Base-by-base conservation (phyloP, 495 filamentous ascomycete species). In the Talaromyces wortmannii region DNA sequence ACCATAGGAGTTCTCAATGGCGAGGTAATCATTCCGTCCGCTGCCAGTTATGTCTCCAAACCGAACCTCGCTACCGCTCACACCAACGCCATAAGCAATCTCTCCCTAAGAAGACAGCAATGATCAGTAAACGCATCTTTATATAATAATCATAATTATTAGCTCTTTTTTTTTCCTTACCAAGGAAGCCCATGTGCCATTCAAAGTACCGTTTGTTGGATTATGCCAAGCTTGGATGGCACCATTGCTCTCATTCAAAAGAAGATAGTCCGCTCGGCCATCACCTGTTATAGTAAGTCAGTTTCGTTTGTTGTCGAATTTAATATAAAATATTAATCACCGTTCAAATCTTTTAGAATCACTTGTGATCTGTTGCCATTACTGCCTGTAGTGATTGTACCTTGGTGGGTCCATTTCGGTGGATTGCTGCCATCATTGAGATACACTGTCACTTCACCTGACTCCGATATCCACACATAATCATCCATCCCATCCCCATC, bases 401-500 rank as follows among this genome's bases (percentile, higher is more conserved):
- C 45, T 48, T 48, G 2, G 2, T 8, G 17, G 15, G 2, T 48
- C 50, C 23, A 47, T 43, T 32, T 36, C 48, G 23, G 23, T 23
- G 23, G 6, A 30, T 47, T 36, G 42, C 45, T 10, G 15, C 12
- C 56, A 10, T 55, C 17, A 32, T 59, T 61, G 40, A 61, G 48
- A 32, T 45, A 31, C 7, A 45, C 52, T 12, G 57, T 57, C 7
- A 51, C 36, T 33, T 56, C 49, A 6, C 61, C 61, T 15, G 53
- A 40, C 3, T 45, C 16, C 15, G 31, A 36, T 23, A 67, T 54
- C 54, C 60, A 67, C 32, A 65, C 47, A 45, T 57, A 57, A 48
- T 67, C 64, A 36, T 65, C 64, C 2, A 58, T 31, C 8, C 63
- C 63, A 46, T 67, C 61, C 11, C 33, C 60, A 31, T 61, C 59